Percentiles rank a stretch among this genome's conserved stretches.
Evolutionary conservation across 306 rosid species (phyloP).

Genomic region (Vigna mungo): DNA sequence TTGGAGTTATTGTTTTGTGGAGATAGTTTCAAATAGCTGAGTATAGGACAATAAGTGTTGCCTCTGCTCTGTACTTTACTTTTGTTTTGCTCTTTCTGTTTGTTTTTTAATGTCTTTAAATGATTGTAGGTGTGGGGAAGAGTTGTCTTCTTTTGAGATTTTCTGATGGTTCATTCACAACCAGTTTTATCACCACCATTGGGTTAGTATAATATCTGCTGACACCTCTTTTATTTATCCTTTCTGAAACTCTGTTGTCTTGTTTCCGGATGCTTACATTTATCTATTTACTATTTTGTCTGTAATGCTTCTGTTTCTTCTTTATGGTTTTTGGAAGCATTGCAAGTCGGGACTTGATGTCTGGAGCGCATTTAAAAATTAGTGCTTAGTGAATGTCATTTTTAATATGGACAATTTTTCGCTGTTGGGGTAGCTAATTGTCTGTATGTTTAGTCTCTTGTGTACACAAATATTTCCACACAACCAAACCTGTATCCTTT

Average conservation of each 20-base stretch:
- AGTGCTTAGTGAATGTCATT: background rate
- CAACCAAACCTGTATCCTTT: conserved; percentile 7
- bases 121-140: conserved; percentile 87
- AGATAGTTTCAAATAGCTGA: background rate
- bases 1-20: background rate
- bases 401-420: conserved; percentile 9
- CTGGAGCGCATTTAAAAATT: background rate
- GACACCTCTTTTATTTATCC: background rate
- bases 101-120: conserved; percentile 12
- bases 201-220: conserved; percentile 63
- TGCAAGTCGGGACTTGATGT: background rate
- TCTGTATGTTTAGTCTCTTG: conserved; percentile 11
- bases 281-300: background rate
- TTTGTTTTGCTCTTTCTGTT: background rate
- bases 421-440: conserved; percentile 17
- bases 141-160: conserved; percentile 93
- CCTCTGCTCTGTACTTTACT: background rate
- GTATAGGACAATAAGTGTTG: background rate
- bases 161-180: conserved; percentile 93
- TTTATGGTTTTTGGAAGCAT: conserved; percentile 33
- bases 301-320: conserved; percentile 12
- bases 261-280: conserved; percentile 19
- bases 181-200: conserved; percentile 92
- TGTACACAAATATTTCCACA: conserved; percentile 33
- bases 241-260: conserved; percentile 10